A percentile compares a stretch with the other conserved stretches of the same genome.
These are phyloP conservation scores for Silene latifolia DNA, from an alignment of 148 eudicot genomes.

Conservation along the genomic window DNA sequence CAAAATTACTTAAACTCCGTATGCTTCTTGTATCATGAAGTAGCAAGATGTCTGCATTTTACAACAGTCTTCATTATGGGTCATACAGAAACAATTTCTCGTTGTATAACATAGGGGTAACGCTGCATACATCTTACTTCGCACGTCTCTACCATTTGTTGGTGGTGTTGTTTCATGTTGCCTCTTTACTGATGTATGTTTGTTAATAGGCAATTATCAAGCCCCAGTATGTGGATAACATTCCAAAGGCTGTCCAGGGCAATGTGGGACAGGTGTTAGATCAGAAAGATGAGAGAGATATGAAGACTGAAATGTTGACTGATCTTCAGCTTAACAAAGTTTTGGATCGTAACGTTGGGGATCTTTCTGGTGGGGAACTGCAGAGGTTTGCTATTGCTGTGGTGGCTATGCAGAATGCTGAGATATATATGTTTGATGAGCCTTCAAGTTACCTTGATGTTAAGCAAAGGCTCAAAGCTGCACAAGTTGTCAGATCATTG, in stretches of 20 bases:
- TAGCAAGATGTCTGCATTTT: not conserved
- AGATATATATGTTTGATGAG: conserved; percentile 94
- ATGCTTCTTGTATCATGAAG: too few species aligned
- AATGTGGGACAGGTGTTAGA: conserved; percentile 81
- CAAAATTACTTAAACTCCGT: not conserved
- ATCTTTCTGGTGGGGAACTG: conserved; percentile 91
- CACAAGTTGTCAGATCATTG: conserved; percentile 81
- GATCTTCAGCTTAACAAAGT: conserved; percentile 87
- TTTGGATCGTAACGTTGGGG: conserved; percentile 86
- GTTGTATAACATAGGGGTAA: not conserved
- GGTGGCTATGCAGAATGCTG: conserved; percentile 74
- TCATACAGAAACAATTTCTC: not conserved
- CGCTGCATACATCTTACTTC: not conserved
- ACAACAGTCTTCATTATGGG: not conserved
- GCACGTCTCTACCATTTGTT: not conserved
- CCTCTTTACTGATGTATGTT: not conserved
- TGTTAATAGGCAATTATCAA: conserved; percentile 71
- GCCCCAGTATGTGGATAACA: conserved; percentile 95
- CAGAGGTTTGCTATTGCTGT: conserved; percentile 96
- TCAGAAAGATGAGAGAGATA: conserved; percentile 75
- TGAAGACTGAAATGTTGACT: conserved; percentile 56
- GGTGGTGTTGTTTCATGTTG: not conserved
- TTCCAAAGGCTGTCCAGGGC: conserved; percentile 93
- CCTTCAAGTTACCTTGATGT: conserved; percentile 98
- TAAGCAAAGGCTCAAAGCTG: conserved; percentile 96